These are phyloP conservation scores for Cyclocybe aegerita DNA, from an alignment of 768 basidiomycete genomes.

Conservation along the genomic window DNA sequence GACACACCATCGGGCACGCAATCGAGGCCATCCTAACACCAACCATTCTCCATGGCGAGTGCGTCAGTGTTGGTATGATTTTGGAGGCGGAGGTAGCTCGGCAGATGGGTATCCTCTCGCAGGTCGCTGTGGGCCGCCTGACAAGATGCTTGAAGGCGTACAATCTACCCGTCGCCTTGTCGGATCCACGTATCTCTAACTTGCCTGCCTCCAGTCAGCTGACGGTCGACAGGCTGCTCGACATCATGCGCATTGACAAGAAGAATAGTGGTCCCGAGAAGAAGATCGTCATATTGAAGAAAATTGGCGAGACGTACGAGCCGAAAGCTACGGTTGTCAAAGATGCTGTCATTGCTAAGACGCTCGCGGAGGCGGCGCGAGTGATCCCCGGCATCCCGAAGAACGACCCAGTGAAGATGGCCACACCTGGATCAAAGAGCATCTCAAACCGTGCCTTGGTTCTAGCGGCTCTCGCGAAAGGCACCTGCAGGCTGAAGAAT, in stretches of 20 bases:
- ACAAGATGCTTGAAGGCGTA: slow-evolving; percentile 87
- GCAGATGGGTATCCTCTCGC: slow-evolving; percentile 81
- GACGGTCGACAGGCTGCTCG: slow-evolving; percentile 78
- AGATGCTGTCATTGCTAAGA: slow-evolving; percentile 80
- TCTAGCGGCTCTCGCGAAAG: slow-evolving; percentile 87
- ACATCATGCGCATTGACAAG: slow-evolving; percentile 97
- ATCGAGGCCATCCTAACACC: slow-evolving; percentile 97
- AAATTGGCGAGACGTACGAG: slow-evolving; percentile 91
- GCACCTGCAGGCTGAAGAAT: slow-evolving; percentile 86
- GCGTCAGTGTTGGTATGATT: slow-evolving; percentile 94
- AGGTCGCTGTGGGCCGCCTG: slow-evolving; percentile 91
- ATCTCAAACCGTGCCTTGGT: slow-evolving; percentile 94
- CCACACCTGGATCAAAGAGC: slow-evolving; percentile 95
- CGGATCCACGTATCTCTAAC: slow-evolving; percentile 74
- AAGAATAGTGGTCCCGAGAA: slow-evolving; percentile 93
- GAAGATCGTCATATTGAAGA: slow-evolving; percentile 89
- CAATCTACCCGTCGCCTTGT: slow-evolving; percentile 81
- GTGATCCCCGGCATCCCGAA: slow-evolving; percentile 70
- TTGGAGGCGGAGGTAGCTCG: slow-evolving; percentile 94
- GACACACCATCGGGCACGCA: slow-evolving; percentile 97
- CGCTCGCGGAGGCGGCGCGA: slow-evolving; percentile 76
- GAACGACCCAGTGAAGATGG: slow-evolving; percentile 64
- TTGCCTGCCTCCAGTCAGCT: slow-evolving; percentile 72
- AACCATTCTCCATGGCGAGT: slow-evolving; percentile 93
- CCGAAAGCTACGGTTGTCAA: slow-evolving; percentile 84